phyloP scores from a whole-genome alignment of 2,329 filamentous ascomycete genomes.

The Akanthomyces dipterigenus region DNA sequence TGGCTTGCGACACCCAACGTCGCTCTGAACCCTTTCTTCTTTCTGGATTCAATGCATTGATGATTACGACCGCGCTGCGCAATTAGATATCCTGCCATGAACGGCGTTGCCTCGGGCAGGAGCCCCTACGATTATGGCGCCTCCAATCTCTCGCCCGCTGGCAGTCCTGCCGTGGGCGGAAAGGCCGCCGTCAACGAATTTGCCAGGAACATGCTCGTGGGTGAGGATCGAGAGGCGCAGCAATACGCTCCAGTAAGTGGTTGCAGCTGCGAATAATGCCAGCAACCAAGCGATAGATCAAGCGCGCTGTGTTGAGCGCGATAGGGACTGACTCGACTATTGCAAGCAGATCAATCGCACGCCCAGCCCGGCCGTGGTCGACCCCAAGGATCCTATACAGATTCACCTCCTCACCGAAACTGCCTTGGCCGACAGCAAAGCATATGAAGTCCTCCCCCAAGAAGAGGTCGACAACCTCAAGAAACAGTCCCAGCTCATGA shows the following conservation, averaged over 20 bases:
- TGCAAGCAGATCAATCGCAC: slow-evolving; percentile 43
- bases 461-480: slow-evolving; percentile 90
- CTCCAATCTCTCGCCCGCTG: slow-evolving; percentile 24
- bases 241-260: slow-evolving; percentile 52
- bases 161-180: slow-evolving; percentile 29
- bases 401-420: slow-evolving; percentile 92
- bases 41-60: slow-evolving; percentile 12
- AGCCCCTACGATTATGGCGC: slow-evolving; percentile 30
- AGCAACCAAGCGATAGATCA: neutral
- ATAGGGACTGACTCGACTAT: neutral
- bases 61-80: neutral
- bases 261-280: neutral
- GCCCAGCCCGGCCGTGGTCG: slow-evolving; percentile 50
- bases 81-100: slow-evolving; percentile 27
- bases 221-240: slow-evolving; percentile 47
- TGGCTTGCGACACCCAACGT: slow-evolving; percentile 7
- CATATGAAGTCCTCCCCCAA: slow-evolving; percentile 79
- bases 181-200: slow-evolving; percentile 54
- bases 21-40: slow-evolving; percentile 8
- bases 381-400: slow-evolving; percentile 67
- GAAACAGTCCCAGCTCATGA: slow-evolving; percentile 69
- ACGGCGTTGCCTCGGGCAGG: slow-evolving; percentile 30
- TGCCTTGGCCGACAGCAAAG: slow-evolving; percentile 78
- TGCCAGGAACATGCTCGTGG: slow-evolving; percentile 45
- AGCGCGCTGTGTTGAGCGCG: neutral